A percentile compares a stretch with the other conserved stretches of the same genome.
phyloP scores from a whole-genome alignment of 2,329 filamentous ascomycete species.

The Diatrype stigma region DNA sequence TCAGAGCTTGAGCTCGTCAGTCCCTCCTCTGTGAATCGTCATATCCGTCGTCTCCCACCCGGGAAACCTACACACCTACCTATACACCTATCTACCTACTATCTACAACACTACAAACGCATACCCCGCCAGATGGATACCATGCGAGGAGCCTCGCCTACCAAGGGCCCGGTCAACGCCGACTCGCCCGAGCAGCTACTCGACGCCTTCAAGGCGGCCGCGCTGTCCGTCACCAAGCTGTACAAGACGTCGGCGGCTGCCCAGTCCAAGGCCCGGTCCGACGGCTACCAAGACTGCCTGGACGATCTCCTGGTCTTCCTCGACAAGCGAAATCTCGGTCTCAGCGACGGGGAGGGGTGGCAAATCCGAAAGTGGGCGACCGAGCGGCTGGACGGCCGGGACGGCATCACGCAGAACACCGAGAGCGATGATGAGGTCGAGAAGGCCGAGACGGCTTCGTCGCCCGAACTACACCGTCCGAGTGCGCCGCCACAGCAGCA shows the following conservation, averaged over 20 bases:
- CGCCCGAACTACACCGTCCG: constrained; percentile 52
- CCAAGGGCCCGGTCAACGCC: constrained; percentile 29
- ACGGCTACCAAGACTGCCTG: constrained; percentile 91
- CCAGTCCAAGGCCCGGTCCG: constrained; percentile 67
- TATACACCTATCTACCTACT: too few relatives aligned
- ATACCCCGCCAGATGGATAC: constrained; percentile 17
- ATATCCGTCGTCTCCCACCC: too few relatives aligned
- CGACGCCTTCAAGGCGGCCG: constrained; percentile 86
- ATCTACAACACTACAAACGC: too few relatives aligned
- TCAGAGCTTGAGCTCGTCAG: too few relatives aligned
- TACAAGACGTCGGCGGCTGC: constrained; percentile 87
- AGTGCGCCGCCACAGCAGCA: constrained; percentile 33
- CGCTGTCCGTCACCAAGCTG: constrained; percentile 89
- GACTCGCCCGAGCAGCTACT: constrained; percentile 65
- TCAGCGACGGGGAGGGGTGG: constrained; percentile 74
- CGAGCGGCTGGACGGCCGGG: constrained; percentile 63
- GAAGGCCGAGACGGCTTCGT: constrained; percentile 56
- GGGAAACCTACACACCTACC: too few relatives aligned
- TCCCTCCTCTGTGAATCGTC: too few relatives aligned
- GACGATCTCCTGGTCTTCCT: constrained; percentile 85
- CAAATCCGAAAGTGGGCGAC: constrained; percentile 61
- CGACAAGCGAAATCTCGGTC: constrained; percentile 74
- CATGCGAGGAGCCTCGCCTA: constrained; percentile 26
- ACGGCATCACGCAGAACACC: constrained; percentile 47
- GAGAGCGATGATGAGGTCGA: constrained; percentile 69